Percentiles rank a stretch among this genome's conserved stretches.
phyloP scores from a whole-genome alignment of 2,329 filamentous ascomycete genomes.

The Colletotrichum abscissum region DNA sequence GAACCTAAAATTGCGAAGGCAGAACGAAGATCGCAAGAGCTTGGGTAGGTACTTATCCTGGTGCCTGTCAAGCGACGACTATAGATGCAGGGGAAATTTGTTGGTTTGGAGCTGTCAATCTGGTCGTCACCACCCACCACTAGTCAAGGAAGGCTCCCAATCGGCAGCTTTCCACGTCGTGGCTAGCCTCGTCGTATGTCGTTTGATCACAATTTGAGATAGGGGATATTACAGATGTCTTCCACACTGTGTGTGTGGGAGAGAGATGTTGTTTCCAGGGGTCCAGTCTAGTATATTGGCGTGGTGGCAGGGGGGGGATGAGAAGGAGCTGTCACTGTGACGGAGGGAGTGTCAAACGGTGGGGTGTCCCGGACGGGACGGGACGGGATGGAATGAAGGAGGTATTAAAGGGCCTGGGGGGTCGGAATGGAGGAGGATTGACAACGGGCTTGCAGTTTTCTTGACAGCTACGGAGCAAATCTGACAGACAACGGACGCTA shows the following conservation, averaged over 20 bases:
- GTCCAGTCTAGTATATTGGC: neutral
- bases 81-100: neutral
- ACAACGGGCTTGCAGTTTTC: neutral
- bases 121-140: neutral
- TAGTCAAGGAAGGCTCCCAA: conserved; percentile 8
- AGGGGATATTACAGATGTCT: neutral
- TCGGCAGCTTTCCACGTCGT: conserved; percentile 20
- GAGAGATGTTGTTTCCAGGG: neutral
- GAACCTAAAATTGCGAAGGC: no score
- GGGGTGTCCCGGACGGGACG: no score
- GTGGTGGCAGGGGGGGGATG: neutral
- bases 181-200: neutral
- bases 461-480: neutral
- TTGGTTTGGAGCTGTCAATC: neutral
- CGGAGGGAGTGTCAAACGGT: neutral
- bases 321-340: neutral
- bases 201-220: neutral
- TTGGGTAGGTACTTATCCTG: neutral
- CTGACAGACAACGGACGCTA: conserved; percentile 20
- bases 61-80: neutral
- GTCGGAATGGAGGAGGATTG: neutral
- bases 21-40: neutral
- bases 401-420: neutral
- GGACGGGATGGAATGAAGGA: neutral
- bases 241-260: neutral